Evolutionary conservation across 2,329 filamentous ascomycete genomes (phyloP), one percentile per base, ranked within the genome.

Genomic region (Fusarium secorum): DNA sequence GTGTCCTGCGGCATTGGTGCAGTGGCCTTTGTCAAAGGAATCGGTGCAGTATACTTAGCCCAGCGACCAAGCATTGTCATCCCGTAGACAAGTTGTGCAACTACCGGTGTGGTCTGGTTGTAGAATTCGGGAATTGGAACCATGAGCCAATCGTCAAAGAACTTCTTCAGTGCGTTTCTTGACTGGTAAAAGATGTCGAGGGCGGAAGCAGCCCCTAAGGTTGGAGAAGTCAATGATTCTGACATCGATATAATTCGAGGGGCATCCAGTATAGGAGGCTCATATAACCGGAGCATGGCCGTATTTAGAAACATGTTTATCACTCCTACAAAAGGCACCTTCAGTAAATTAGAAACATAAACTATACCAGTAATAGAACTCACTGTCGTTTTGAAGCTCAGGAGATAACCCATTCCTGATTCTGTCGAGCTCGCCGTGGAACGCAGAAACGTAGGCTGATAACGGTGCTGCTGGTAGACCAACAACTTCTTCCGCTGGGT

Each of bases 111-210:
- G 0, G 87, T 85, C 28, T 87, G 78, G 33, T 81, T 79, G 61
- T 83, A 83, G 59, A 85, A 86, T 7, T 80, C 76, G 0, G 76
- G 69, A 0, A 82, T 76, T 0, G 86, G 83, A 0, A 88, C 75
- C 0, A 79, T 74, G 4, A 85, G 78, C 81, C 85, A 86, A 39
- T 79, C 78, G 4, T 86, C 82, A 52, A 88, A 87, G 78, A 85
- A 89, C 1, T 77, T 75, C 39, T 81, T 83, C 1, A 88, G 73
- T 3, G 86, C 83, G 20, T 80, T 78, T 46, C 84, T 83, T 7
- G 85, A 84, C 28, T 83, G 82, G 67, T 85, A 86, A 14, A 89
- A 83, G 6, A 83, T 78, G 60, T 88, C 85, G 4, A 88, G 79
- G 0, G 83, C 81, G 0, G 84, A 83, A 1, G 83, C 76, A 2